These are phyloP conservation scores for Astrothelium subdiscretum DNA, from an alignment of 495 filamentous ascomycete genomes.

Conservation along the genomic window DNA sequence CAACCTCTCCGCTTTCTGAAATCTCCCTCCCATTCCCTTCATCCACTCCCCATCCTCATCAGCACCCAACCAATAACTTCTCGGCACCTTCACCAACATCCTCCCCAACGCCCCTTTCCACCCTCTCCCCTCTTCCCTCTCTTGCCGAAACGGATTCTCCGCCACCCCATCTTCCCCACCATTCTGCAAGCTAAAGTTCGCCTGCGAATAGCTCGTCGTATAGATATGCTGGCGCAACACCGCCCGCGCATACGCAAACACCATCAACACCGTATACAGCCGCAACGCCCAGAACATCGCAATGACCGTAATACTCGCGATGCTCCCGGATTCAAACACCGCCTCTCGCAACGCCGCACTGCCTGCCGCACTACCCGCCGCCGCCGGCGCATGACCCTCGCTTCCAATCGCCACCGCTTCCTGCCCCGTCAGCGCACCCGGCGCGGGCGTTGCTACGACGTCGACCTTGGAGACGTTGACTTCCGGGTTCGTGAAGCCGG, in stretches of 20 bases:
- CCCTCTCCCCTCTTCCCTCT: slow-evolving; percentile 57
- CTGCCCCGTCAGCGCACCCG: slow-evolving; percentile 32
- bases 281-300: slow-evolving; percentile 57
- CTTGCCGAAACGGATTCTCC: slow-evolving; percentile 59
- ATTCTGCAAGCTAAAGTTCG: slow-evolving; percentile 12
- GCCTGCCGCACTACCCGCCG: not conserved
- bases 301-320: slow-evolving; percentile 65
- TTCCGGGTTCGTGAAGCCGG: slow-evolving; percentile 58
- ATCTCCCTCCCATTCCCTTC: slow-evolving; percentile 43
- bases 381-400: slow-evolving; percentile 15
- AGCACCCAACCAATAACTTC: slow-evolving; percentile 62
- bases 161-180: slow-evolving; percentile 38
- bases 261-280: slow-evolving; percentile 65
- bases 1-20: slow-evolving; percentile 24
- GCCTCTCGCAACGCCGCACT: slow-evolving; percentile 32
- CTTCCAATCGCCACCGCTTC: slow-evolving; percentile 40
- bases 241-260: slow-evolving; percentile 67
- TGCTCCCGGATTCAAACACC: slow-evolving; percentile 54
- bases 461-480: slow-evolving; percentile 48
- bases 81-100: slow-evolving; percentile 56
- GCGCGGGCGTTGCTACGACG: slow-evolving; percentile 33
- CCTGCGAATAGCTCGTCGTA: slow-evolving; percentile 10
- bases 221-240: slow-evolving; percentile 48
- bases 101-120: slow-evolving; percentile 66
- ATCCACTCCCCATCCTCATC: slow-evolving; percentile 47